These are phyloP conservation scores for Byssothecium circinans DNA, from an alignment of 2,329 filamentous ascomycete genomes.

Conservation along the genomic window DNA sequence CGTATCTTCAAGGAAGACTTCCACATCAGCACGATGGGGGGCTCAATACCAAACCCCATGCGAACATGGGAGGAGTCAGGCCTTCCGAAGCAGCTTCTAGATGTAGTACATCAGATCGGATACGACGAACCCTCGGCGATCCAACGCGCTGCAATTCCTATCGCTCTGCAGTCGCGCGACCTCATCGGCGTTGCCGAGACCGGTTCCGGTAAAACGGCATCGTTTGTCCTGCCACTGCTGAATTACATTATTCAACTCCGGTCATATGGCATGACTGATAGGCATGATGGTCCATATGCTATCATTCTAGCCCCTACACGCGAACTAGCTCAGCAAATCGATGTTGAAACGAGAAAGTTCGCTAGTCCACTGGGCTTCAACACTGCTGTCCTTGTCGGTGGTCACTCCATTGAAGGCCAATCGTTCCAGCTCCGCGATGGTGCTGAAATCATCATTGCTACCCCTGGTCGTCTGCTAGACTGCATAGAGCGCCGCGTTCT, in stretches of 20 bases:
- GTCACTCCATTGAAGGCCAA: conserved; percentile 92
- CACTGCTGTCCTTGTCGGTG: conserved; percentile 96
- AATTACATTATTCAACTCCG: conserved; percentile 94
- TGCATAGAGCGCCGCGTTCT: conserved; percentile 92
- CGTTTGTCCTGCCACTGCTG: conserved; percentile 87
- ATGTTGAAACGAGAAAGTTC: conserved; percentile 90
- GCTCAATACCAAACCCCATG: conserved; percentile 89
- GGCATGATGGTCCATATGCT: conserved; percentile 95
- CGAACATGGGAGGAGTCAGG: conserved; percentile 86
- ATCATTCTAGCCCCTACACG: conserved; percentile 95
- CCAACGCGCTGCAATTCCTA: conserved; percentile 91
- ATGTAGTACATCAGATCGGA: conserved; percentile 81
- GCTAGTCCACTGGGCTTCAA: conserved; percentile 87
- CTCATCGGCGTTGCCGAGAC: conserved; percentile 98
- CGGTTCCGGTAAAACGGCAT: conserved; percentile 96
- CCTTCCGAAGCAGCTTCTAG: conserved; percentile 74
- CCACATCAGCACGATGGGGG: conserved; percentile 92
- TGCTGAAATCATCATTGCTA: conserved; percentile 98
- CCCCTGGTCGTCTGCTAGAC: conserved; percentile 92
- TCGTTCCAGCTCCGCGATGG: conserved; percentile 86
- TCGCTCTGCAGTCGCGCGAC: conserved; percentile 88
- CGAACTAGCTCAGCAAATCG: conserved; percentile 97
- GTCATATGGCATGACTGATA: conserved; percentile 78
- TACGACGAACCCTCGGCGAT: conserved; percentile 92
- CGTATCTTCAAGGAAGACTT: conserved; percentile 99